Base-by-base conservation (phyloP, 805 yeast genomes). In the Monosporozyma siamensis region DNA sequence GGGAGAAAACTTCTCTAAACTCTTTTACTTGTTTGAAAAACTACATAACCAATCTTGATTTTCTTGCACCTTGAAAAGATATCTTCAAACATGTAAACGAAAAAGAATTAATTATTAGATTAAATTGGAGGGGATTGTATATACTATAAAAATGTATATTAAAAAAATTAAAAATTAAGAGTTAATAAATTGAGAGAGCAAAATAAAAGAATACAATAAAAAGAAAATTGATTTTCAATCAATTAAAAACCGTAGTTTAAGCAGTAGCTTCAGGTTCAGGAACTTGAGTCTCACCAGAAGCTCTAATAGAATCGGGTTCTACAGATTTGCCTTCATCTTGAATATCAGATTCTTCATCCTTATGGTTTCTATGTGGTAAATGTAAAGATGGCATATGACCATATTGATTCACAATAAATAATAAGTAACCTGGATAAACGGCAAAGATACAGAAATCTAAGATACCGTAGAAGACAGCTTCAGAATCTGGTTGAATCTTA, bases 381-480 rank as follows among this genome's bases (percentile, higher is more conserved):
- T 5, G 20, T 22, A 38, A 15, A 31, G 7, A 24, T 34, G 46
- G 23, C 29, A 37, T 17, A 26, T 32, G 29, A 39, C 42, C 42
- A n/a, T 31, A 39, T 14, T 31, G 36, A 12, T 34, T 23, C 34
- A 47, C 39, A 18, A 49, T 36, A 39, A 50, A 44, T n/a, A 55
- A 37, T 34, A 59, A 50, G 35, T 58, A 39, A 26, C 47, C 45
- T 47, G 65, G 65, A 18, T 54, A 38, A 39, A 54, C 42, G 38
- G 53, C 67, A 49, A 77, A 70, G 25, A 66, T 59, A 23, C 71
- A 50, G 36, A 77, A 48, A 60, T 77, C 83, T 47, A 77, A 60
- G 44, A 77, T 61, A 65, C 82, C 82, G 54, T 73, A 74, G 62
- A 75, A 77, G 18, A 71, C 76, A 36, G 74, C 71, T 54, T 74